Base-by-base conservation (phyloP, 768 basidiomycete genomes). In the Boletus speciosus region DNA sequence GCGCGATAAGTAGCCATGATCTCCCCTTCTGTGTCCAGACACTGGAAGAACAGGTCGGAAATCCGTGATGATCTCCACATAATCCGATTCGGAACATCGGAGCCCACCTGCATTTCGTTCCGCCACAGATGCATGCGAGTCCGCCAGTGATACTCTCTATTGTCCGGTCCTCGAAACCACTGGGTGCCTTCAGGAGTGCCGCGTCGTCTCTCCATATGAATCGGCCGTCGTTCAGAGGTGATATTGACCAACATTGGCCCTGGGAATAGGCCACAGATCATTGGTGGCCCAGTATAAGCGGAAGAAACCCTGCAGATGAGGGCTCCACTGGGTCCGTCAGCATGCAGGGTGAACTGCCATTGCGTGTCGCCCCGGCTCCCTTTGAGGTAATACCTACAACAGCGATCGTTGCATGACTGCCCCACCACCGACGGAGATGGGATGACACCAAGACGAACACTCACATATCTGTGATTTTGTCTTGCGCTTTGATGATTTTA, bases 1-100 rank as follows among this genome's bases (percentile, higher is more conserved):
- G 51, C 45, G 48, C 62, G 68, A 49, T 68, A 70, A 21, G 61
- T 64, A n/a, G 67, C 68, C 39, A 68, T 49, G 46, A 68, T 41
- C 10, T 54, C 55, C 16, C 57, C 59, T 14, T 59, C 53, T 6
- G 49, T 16, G n/a, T 64, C 49, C 47, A 61, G 27, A 37, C 60
- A 66, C 64, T 66, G 41, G 19, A 36, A 23, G 38, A 29, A 11
- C 14, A 6, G 35, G 1, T 10, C 4, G 3, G 9, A 11, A 43
- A 5, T 12, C 15, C 42, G 31, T 47, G 15, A 57, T 10, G n/a
- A 10, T 14, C 27, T 23, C 27, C 51, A 36, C n/a, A 46, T 2
- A 23, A 23, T 14, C 31, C 31, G 19, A n/a, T 23, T 47, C 6
- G 19, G 27, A 41, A 23, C 10, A 21, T 6, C 14, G 8, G 36